phyloP scores from a whole-genome alignment of 176 grass and related monocot species.

The Musa beccarii region DNA sequence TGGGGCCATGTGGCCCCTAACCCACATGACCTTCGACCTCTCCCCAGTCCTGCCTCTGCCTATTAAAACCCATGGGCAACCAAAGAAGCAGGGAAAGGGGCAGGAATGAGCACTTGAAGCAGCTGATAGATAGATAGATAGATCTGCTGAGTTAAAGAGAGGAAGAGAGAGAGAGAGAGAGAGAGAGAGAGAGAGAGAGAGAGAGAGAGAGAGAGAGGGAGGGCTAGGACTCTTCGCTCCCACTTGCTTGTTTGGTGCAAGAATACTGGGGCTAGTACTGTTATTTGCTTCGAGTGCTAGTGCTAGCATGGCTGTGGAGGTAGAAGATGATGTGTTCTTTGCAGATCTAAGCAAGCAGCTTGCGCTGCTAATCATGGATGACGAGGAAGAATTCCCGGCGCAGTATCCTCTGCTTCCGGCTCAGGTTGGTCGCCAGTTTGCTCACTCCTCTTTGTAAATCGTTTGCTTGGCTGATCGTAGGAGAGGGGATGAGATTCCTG shows the following conservation, averaged over 20 bases:
- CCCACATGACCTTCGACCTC: not conserved
- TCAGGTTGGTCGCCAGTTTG: slow-evolving; percentile 22
- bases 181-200: too few relatives aligned
- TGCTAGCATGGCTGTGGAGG: slow-evolving; percentile 19
- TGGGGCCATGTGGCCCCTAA: not conserved
- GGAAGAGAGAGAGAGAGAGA: not conserved
- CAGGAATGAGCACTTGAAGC: not conserved
- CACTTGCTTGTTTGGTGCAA: not conserved
- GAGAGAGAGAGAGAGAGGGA: too few relatives aligned
- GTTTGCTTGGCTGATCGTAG: not conserved
- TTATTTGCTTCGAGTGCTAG: not conserved
- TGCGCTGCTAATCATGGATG: slow-evolving; percentile 86
- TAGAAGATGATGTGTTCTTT: slow-evolving; percentile 87
- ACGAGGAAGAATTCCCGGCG: slow-evolving; percentile 57
- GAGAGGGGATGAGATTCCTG: not conserved
- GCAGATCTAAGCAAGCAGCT: slow-evolving; percentile 95
- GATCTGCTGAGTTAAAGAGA: too few relatives aligned
- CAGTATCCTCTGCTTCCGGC: slow-evolving; percentile 31
- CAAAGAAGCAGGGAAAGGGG: not conserved
- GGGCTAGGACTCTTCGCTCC: not conserved
- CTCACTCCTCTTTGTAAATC: not conserved
- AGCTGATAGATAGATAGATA: too few relatives aligned
- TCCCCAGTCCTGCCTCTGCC: not conserved
- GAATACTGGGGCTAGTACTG: too few relatives aligned
- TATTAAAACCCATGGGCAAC: slow-evolving; percentile 29